phyloP scores from a whole-genome alignment of 495 filamentous ascomycete species.

The Evansstolkia leycettana region DNA sequence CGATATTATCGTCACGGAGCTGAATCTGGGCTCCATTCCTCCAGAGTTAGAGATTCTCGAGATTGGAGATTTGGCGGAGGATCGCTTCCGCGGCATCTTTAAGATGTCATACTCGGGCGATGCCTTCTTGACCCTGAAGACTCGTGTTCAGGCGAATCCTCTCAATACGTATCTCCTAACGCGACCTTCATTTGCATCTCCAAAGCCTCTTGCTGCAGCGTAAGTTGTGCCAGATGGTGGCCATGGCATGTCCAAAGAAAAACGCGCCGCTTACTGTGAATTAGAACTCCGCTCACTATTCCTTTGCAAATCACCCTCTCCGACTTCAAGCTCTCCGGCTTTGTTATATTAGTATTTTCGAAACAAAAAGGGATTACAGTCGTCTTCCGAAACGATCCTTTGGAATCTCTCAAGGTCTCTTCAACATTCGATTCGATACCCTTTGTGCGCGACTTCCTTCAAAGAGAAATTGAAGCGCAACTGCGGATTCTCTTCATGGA shows the following conservation, averaged over 20 bases:
- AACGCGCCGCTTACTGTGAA: neutral
- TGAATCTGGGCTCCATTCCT: conserved; percentile 86
- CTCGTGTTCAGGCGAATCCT: conserved; percentile 93
- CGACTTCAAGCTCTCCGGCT: conserved; percentile 92
- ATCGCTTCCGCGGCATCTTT: conserved; percentile 95
- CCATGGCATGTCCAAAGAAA: neutral
- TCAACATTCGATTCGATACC: conserved; percentile 98
- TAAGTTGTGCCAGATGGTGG: conserved; percentile 27
- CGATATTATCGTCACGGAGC: conserved; percentile 95
- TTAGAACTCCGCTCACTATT: conserved; percentile 72
- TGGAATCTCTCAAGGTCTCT: conserved; percentile 95
- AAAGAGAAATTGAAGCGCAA: conserved; percentile 93
- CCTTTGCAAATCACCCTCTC: conserved; percentile 92
- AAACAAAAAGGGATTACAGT: conserved; percentile 92
- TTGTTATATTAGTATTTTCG: conserved; percentile 95
- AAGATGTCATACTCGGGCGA: conserved; percentile 97
- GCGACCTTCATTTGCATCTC: conserved; percentile 83
- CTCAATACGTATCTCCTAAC: conserved; percentile 90
- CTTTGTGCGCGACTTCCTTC: conserved; percentile 92
- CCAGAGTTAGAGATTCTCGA: conserved; percentile 93
- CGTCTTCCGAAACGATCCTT: conserved; percentile 94
- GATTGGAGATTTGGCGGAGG: conserved; percentile 92
- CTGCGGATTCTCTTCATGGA: conserved; percentile 91
- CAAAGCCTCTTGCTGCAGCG: conserved; percentile 81
- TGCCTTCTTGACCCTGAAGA: conserved; percentile 86